These are phyloP conservation scores for Trichoderma sp. DNA, from an alignment of 2,329 filamentous ascomycete genomes.

Conservation along the genomic window DNA sequence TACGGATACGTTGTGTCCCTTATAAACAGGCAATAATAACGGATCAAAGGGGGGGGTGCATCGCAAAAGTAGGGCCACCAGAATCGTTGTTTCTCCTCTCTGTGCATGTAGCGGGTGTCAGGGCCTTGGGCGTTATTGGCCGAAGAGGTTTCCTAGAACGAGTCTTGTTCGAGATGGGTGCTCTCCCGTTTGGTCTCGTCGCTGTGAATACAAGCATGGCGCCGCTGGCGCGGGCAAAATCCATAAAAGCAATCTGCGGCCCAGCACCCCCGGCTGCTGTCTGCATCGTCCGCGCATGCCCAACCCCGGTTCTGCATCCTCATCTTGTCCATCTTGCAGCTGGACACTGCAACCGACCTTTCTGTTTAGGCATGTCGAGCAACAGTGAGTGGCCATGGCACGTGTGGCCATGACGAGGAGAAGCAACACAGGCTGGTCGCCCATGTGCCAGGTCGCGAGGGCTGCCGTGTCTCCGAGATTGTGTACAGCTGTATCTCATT, in stretches of 20 bases:
- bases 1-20: background rate
- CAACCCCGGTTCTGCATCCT: conserved; percentile 10
- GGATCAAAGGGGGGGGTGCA: background rate
- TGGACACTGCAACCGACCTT: conserved; percentile 14
- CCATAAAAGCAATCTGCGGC: conserved; percentile 9
- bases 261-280: background rate
- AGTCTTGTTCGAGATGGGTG: background rate
- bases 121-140: background rate
- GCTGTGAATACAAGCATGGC: background rate
- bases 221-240: conserved; percentile 19
- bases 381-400: background rate
- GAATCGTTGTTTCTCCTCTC: background rate
- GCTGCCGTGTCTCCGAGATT: background rate
- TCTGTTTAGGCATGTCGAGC: conserved; percentile 8
- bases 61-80: background rate
- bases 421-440: background rate
- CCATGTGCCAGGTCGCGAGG: background rate
- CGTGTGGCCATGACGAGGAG: conserved; percentile 8
- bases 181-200: background rate
- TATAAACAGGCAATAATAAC: background rate
- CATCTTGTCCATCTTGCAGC: conserved; percentile 20
- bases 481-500: background rate
- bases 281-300: conserved; percentile 12
- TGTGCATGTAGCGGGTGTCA: background rate
- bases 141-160: conserved; percentile 3